Evolutionary conservation across 2,329 filamentous ascomycete species (phyloP).

Genomic region (Cladophialophora yegresii): DNA sequence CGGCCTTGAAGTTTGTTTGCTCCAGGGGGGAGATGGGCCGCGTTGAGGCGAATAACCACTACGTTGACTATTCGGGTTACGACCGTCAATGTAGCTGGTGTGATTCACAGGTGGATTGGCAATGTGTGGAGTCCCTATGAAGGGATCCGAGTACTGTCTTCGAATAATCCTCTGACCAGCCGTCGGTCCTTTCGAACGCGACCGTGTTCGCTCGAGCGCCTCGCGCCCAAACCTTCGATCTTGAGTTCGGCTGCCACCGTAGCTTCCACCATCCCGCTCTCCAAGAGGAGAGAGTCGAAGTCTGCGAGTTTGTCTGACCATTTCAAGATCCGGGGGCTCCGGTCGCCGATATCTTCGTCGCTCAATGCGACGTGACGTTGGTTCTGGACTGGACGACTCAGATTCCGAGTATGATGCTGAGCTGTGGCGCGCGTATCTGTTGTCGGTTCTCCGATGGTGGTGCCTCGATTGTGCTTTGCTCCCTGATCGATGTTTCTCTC

Average conservation of each 20-base stretch:
- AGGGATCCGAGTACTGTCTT: constrained; percentile 19
- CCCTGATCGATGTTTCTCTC: constrained; percentile 11
- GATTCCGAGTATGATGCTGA: constrained; percentile 16
- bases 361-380: constrained; percentile 1
- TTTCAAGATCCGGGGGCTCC: neutral
- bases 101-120: constrained; percentile 7
- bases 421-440: neutral
- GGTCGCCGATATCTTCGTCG: constrained; percentile 8
- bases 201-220: neutral
- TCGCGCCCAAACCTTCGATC: constrained; percentile 16
- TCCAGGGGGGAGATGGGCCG: constrained; percentile 6
- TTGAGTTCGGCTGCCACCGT: constrained; percentile 4
- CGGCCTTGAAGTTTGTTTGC: neutral
- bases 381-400: constrained; percentile 6
- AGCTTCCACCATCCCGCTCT: constrained; percentile 2
- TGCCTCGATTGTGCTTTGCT: constrained; percentile 12
- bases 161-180: constrained; percentile 10
- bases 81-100: constrained; percentile 7
- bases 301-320: constrained; percentile 11
- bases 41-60: constrained; percentile 23
- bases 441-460: neutral
- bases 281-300: constrained; percentile 19
- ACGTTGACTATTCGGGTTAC: neutral
- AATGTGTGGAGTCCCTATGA: neutral
- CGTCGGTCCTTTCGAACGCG: constrained; percentile 9